Conservation (phyloP, 306 rosid species). For the Citrullus amarus region DNA sequence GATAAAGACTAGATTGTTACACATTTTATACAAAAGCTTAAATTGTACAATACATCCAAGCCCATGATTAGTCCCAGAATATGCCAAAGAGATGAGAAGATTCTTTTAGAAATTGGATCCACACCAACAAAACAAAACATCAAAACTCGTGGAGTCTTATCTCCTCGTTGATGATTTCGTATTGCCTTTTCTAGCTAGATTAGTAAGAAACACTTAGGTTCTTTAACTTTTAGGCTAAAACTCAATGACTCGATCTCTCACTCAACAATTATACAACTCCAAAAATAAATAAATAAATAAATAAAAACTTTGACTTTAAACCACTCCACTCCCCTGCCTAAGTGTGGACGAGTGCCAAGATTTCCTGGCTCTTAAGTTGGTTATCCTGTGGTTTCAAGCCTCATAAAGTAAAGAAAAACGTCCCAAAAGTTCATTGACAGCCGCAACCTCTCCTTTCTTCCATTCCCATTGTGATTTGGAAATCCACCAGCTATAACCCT, state of each 20-base stretch:
- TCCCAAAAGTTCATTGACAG: background rate
- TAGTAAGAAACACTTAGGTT: too few relatives aligned
- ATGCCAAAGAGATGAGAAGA: background rate
- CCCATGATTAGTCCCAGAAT: background rate
- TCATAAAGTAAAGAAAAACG: background rate
- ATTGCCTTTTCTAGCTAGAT: background rate
- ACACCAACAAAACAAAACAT: background rate
- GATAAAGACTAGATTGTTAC: too few relatives aligned
- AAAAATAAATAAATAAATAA: too few relatives aligned
- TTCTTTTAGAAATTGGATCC: background rate
- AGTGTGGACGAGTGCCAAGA: background rate
- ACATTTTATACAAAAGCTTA: too few relatives aligned
- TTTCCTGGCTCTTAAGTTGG: background rate
- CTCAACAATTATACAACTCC: too few relatives aligned
- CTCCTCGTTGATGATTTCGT: background rate
- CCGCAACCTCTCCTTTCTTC: background rate
- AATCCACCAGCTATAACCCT: background rate
- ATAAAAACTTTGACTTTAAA: background rate
- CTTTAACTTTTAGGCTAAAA: too few relatives aligned
- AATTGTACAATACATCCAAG: background rate
- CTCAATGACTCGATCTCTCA: too few relatives aligned
- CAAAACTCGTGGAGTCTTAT: background rate
- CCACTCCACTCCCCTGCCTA: background rate
- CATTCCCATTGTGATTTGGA: background rate
- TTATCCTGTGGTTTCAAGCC: background rate